Conservation (phyloP, 2,329 filamentous ascomycete species). For the Didymella segeticola region DNA sequence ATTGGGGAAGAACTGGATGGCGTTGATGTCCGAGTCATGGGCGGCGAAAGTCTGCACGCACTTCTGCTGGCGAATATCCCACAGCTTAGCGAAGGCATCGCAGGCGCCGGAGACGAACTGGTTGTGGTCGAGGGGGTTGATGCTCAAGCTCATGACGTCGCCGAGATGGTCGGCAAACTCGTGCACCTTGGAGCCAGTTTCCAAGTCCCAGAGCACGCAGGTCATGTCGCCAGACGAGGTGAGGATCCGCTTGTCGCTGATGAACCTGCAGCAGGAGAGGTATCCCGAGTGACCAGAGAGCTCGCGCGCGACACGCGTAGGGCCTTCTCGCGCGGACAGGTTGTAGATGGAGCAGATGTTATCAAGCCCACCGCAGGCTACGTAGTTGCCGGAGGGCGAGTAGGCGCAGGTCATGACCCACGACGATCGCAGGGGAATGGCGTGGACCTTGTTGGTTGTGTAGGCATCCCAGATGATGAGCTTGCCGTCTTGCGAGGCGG, state of each 20-base stretch:
- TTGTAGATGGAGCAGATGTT: conserved; percentile 99
- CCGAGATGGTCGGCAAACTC: conserved; percentile 98
- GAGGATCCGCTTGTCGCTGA: conserved; percentile 96
- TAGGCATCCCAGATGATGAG: conserved; percentile 99
- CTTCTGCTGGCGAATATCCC: conserved; percentile 98
- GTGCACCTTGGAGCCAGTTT: conserved; percentile 94
- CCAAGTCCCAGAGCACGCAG: conserved; percentile 99
- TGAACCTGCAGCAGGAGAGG: conserved; percentile 97
- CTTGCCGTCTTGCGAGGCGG: conserved; percentile 98
- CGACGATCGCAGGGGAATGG: conserved; percentile 93
- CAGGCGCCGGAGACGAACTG: conserved; percentile 99
- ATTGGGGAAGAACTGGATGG: conserved; percentile 99
- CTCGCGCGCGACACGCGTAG: conserved; percentile 92
- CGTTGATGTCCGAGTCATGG: conserved; percentile 98
- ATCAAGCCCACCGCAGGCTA: conserved; percentile 96
- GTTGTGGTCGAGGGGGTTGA: conserved; percentile 99
- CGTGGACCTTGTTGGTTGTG: conserved; percentile 99
- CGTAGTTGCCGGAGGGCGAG: conserved; percentile 96
- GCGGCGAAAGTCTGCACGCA: conserved; percentile 98
- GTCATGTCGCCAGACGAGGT: conserved; percentile 99
- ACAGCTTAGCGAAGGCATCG: conserved; percentile 97
- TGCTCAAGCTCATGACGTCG: conserved; percentile 99
- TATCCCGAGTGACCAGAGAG: conserved; percentile 97
- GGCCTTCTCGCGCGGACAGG: conserved; percentile 94
- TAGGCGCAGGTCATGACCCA: conserved; percentile 99